Conservation (phyloP, 1,139 yeast genomes). For the Scheffersomyces insectosa region DNA sequence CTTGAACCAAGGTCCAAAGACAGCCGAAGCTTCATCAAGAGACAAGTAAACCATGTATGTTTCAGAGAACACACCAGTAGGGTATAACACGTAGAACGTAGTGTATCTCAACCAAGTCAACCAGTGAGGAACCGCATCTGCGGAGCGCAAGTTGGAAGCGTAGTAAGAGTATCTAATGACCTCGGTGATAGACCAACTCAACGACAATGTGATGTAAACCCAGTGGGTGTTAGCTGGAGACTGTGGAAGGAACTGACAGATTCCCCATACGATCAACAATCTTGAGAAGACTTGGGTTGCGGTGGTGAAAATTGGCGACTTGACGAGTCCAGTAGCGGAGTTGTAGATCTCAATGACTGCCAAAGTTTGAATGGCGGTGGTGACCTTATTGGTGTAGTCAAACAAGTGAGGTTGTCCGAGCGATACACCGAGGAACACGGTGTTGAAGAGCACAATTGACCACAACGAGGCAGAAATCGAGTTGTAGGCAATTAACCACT, state of each 20-base stretch:
- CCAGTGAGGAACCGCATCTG: conserved; percentile 58
- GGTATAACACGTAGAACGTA: conserved; percentile 79
- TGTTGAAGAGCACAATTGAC: conserved; percentile 45
- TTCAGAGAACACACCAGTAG: conserved; percentile 89
- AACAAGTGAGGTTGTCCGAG: conserved; percentile 64
- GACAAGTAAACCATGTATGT: conserved; percentile 68
- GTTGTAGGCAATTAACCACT: conserved; percentile 46
- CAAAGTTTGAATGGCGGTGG: conserved; percentile 74
- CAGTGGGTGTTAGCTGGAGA: conserved; percentile 62
- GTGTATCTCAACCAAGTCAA: conserved; percentile 80
- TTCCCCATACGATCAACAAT: conserved; percentile 78
- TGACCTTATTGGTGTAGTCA: conserved; percentile 56
- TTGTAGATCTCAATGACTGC: conserved; percentile 84
- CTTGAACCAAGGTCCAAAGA: conserved; percentile 54
- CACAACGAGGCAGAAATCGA: conserved; percentile 48
- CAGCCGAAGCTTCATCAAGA: conserved; percentile 57
- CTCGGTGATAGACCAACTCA: conserved; percentile 93
- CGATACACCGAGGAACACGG: conserved; percentile 33
- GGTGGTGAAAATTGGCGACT: conserved; percentile 83
- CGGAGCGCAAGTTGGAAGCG: conserved; percentile 61
- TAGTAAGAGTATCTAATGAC: conserved; percentile 84
- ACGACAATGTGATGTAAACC: conserved; percentile 63
- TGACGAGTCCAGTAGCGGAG: conserved; percentile 74
- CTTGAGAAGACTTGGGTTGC: conserved; percentile 86
- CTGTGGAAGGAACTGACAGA: conserved; percentile 70